phyloP scores from a whole-genome alignment of 2,329 filamentous ascomycete species.

The Colletotrichum endophyticum region DNA sequence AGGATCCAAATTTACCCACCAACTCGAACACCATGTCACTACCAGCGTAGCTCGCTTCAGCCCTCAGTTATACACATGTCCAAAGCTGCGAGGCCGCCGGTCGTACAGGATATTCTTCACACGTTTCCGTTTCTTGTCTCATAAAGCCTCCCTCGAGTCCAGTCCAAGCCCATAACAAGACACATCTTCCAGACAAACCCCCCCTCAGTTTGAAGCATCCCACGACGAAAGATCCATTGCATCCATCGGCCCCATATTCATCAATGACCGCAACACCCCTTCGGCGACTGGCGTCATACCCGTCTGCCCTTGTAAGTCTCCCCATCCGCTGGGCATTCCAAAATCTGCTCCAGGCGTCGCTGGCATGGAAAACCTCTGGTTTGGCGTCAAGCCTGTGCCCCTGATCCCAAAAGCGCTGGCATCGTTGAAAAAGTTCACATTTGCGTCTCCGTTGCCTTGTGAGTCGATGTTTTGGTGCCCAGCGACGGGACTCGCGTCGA shows the following conservation, averaged over 20 bases:
- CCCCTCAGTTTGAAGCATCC: slow-evolving; percentile 37
- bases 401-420: slow-evolving; percentile 42
- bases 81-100: not conserved
- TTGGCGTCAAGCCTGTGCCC: slow-evolving; percentile 35
- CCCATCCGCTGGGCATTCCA: slow-evolving; percentile 50
- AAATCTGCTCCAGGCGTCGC: slow-evolving; percentile 44
- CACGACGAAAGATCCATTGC: slow-evolving; percentile 60
- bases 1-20: not conserved
- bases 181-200: not conserved
- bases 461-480: slow-evolving; percentile 45
- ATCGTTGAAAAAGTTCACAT: slow-evolving; percentile 44
- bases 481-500: slow-evolving; percentile 55
- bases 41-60: not conserved
- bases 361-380: slow-evolving; percentile 36
- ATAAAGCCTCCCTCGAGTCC: not conserved
- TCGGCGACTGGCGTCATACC: slow-evolving; percentile 62
- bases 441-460: slow-evolving; percentile 40
- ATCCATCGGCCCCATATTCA: slow-evolving; percentile 66
- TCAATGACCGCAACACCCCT: slow-evolving; percentile 60
- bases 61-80: not conserved
- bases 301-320: slow-evolving; percentile 42
- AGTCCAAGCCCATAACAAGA: slow-evolving; percentile 3
- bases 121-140: not conserved
- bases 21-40: not conserved
- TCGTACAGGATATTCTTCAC: not conserved